Evolutionary conservation across 768 basidiomycete genomes (phyloP).

Genomic region (Leccinum variicolor): DNA sequence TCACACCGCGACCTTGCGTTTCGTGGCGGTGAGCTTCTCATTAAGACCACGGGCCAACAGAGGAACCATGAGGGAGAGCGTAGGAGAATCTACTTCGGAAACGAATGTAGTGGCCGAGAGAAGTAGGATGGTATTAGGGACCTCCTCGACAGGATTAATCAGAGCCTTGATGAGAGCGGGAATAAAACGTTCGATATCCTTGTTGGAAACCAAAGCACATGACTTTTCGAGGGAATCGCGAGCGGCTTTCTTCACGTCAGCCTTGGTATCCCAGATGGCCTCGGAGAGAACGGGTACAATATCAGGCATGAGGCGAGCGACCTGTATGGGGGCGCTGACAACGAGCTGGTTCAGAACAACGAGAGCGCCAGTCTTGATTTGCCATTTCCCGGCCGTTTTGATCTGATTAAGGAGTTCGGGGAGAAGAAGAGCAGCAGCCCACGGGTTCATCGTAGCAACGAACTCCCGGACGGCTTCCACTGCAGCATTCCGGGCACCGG

Average conservation of each 20-base stretch:
- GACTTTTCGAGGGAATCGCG: slow-evolving; percentile 93
- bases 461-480: slow-evolving; percentile 78
- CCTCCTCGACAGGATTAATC: slow-evolving; percentile 99
- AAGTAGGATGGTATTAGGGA: slow-evolving; percentile 89
- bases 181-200: slow-evolving; percentile 97
- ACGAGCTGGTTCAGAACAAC: slow-evolving; percentile 85
- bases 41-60: slow-evolving; percentile 88
- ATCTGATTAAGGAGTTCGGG: slow-evolving; percentile 89
- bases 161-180: slow-evolving; percentile 96
- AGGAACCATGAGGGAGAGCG: slow-evolving; percentile 97
- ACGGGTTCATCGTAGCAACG: slow-evolving; percentile 79
- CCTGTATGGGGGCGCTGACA: slow-evolving; percentile 75
- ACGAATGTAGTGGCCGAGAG: slow-evolving; percentile 99
- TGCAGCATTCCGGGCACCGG: slow-evolving; percentile 80
- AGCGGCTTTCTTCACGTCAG: slow-evolving; percentile 98
- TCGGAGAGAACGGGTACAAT: slow-evolving; percentile 93
- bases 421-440: slow-evolving; percentile 80
- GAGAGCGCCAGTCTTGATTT: slow-evolving; percentile 88
- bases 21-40: slow-evolving; percentile 94
- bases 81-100: slow-evolving; percentile 97
- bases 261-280: slow-evolving; percentile 98
- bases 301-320: slow-evolving; percentile 86
- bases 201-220: slow-evolving; percentile 93
- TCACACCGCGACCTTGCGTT: slow-evolving; percentile 96
- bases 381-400: slow-evolving; percentile 97